These are phyloP conservation scores for Pulicaria dysenterica DNA, from an alignment of 129 eudicot species.

Conservation along the genomic window DNA sequence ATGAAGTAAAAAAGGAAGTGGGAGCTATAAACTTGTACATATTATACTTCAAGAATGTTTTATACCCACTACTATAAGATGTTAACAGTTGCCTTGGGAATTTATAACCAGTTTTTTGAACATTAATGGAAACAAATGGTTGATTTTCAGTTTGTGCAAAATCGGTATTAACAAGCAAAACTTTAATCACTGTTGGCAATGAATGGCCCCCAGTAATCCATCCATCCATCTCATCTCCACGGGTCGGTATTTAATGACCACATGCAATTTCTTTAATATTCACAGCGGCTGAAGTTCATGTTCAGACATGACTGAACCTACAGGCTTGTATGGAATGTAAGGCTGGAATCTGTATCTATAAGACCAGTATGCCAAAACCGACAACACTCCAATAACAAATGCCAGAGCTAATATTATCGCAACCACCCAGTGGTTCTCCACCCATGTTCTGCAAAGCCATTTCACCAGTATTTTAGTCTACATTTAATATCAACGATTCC, in stretches of 20 bases:
- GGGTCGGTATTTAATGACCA: not conserved
- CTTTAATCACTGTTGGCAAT: constrained; percentile 20
- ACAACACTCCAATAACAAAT: constrained; percentile 50
- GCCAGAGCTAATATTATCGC: constrained; percentile 40
- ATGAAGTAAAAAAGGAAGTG: not conserved
- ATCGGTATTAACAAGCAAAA: constrained; percentile 18
- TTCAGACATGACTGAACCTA: constrained; percentile 55
- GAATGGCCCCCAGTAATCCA: constrained; percentile 18
- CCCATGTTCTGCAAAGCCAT: constrained; percentile 62
- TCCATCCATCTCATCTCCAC: not conserved
- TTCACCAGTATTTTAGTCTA: not conserved
- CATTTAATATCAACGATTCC: not conserved
- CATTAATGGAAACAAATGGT: constrained; percentile 13
- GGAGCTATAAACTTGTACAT: constrained; percentile 13
- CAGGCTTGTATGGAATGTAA: constrained; percentile 60
- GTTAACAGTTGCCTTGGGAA: constrained; percentile 4
- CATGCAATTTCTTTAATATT: not conserved
- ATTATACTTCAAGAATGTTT: constrained; percentile 20
- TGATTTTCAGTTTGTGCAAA: constrained; percentile 28
- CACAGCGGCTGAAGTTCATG: constrained; percentile 90
- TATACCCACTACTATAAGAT: constrained; percentile 20
- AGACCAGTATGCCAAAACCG: constrained; percentile 58
- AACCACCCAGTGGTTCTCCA: constrained; percentile 49
- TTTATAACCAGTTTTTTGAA: constrained; percentile 17
- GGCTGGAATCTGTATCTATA: constrained; percentile 56